phyloP scores from a whole-genome alignment of 257 asterid genomes.

The Cynanchum wilfordii region DNA sequence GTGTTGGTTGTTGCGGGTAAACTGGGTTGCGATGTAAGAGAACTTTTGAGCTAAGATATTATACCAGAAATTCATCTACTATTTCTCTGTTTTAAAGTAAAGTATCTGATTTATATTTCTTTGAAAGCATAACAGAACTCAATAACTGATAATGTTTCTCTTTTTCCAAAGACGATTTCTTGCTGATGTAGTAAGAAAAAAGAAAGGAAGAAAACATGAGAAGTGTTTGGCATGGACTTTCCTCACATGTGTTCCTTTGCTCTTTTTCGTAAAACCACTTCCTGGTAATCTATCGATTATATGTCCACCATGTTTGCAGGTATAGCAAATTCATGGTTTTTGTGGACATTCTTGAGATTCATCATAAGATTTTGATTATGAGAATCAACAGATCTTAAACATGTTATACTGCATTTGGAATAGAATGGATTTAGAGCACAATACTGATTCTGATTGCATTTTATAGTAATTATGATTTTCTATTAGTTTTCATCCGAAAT shows the following conservation, averaged over 20 bases:
- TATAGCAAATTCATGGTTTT: not conserved
- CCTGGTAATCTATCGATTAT: not conserved
- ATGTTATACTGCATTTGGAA: not conserved
- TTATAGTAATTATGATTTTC: not conserved
- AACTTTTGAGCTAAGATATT: no score
- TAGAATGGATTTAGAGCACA: not conserved
- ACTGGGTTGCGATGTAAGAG: not conserved
- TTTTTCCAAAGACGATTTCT: not conserved
- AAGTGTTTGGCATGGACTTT: not conserved
- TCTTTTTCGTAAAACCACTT: not conserved
- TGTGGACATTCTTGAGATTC: not conserved
- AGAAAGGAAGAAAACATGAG: not conserved
- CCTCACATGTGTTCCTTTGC: not conserved
- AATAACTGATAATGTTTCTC: not conserved
- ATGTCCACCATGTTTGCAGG: not conserved
- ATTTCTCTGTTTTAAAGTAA: not conserved
- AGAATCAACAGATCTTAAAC: not conserved
- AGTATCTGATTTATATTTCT: not conserved
- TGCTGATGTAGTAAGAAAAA: not conserved
- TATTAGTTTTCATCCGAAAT: not conserved
- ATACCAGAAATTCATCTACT: not conserved
- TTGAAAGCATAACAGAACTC: not conserved
- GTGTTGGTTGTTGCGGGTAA: not conserved
- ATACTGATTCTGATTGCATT: not conserved
- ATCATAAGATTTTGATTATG: not conserved